Base-by-base conservation (phyloP, 495 filamentous ascomycete genomes). In the Penicillium goetzii region DNA sequence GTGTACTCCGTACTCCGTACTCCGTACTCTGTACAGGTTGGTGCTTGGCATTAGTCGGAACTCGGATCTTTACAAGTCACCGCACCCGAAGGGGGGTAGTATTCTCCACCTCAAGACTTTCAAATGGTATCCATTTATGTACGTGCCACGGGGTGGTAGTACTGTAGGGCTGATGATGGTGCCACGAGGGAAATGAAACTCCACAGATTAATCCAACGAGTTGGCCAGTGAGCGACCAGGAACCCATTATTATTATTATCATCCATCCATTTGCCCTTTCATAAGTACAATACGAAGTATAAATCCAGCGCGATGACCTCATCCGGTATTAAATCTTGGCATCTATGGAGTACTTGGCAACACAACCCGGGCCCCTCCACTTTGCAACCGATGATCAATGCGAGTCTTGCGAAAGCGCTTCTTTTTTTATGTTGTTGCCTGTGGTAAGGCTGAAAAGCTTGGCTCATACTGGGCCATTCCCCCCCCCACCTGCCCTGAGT, bases 381-480 rank as follows among this genome's bases (percentile, higher is more conserved):
- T 32, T 53, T 7, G 30, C 5, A 26, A 53, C 17, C 50, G 50
- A 21, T 36, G 25, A 47, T 47, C 43, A 17, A 9, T 47, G 43
- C n/a, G 17, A 40, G 36, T 40, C 12, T 11, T 23, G 9, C 21
- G 19, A 10, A 10, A 14, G 7, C 19, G 2, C 19, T 15, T 4
- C 21, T 4, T 10, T 25, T 23, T 47, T 47, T 23, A 41, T 34
- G 23, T 50, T 61, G 59, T 56, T 56, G 59, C 59, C 59, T 61
- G 51, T 23, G 10, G 43, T 59, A 59, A 52, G 58, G 58, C 58
- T 59, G 45, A 59, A 57, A 56, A 59, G 58, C 58, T 59, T 59
- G 58, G 58, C 58, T 51, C 25, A 30, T 19, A 47, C 21, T 47
- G 19, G 21, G 43, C 21, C 19, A 23, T 43, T 19, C 2, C 8